Conservation (phyloP, 805 yeast species). For the Maudiozyma serrabonitensis region DNA sequence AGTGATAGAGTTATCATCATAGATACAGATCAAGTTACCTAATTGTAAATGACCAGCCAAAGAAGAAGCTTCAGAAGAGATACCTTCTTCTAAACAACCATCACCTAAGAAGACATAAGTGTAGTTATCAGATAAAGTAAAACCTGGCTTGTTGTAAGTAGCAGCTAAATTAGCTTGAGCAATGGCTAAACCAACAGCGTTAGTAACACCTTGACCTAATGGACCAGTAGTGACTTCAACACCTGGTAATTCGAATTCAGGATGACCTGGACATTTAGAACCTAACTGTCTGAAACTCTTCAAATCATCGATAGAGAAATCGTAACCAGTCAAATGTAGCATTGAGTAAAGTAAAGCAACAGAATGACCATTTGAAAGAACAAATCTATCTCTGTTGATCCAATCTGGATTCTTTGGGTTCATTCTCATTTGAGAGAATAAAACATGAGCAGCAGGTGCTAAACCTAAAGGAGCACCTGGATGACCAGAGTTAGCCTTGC, state of each 20-base stretch:
- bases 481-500: slow-evolving; percentile 90
- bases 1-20: slow-evolving; percentile 95
- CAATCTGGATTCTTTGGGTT: slow-evolving; percentile 88
- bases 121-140: slow-evolving; percentile 59
- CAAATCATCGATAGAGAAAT: slow-evolving; percentile 66
- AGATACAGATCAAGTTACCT: slow-evolving; percentile 86
- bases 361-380: slow-evolving; percentile 94
- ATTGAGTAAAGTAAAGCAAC: slow-evolving; percentile 81
- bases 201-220: slow-evolving; percentile 93
- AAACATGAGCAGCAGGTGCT: slow-evolving; percentile 89
- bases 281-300: slow-evolving; percentile 82
- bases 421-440: slow-evolving; percentile 72
- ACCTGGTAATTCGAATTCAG: slow-evolving; percentile 86
- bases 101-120: slow-evolving; percentile 84
- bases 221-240: slow-evolving; percentile 98
- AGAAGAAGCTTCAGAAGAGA: slow-evolving; percentile 87
- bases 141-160: slow-evolving; percentile 76
- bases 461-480: slow-evolving; percentile 99
- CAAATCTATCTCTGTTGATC: slow-evolving; percentile 93
- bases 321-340: slow-evolving; percentile 80
- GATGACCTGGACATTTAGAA: slow-evolving; percentile 96
- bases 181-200: slow-evolving; percentile 93
- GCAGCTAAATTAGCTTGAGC: slow-evolving; percentile 91
- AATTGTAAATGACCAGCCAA: slow-evolving; percentile 93
- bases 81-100: slow-evolving; percentile 98